Evolutionary conservation across 305 asterid species (phyloP).

Genomic region (Fraxinus baroniana): DNA sequence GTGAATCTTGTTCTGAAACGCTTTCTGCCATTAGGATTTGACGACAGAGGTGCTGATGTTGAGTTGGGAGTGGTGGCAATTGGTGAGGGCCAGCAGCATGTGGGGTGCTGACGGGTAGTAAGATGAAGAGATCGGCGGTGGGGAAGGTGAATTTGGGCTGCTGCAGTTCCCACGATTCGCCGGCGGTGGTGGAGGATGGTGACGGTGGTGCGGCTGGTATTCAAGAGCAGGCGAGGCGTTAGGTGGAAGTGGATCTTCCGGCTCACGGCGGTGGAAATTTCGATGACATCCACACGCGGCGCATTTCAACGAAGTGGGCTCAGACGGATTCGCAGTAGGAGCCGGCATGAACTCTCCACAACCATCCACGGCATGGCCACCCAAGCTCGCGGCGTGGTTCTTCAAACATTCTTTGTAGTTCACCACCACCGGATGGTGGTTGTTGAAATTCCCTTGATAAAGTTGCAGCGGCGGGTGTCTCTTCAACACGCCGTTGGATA

Average conservation of each 20-base stretch:
- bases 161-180: conserved; percentile 32
- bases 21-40: conserved; percentile 51
- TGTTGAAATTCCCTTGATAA: conserved; percentile 26
- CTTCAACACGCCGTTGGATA: conserved; percentile 78
- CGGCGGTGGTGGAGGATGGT: conserved; percentile 71
- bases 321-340: conserved; percentile 47
- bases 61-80: conserved; percentile 26
- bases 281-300: conserved; percentile 98
- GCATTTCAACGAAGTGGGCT: conserved; percentile 89
- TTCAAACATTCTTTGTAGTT: conserved; percentile 83
- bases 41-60: conserved; percentile 9
- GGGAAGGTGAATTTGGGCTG: conserved; percentile 77
- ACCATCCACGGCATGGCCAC: conserved; percentile 92
- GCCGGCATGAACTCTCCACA: conserved; percentile 95
- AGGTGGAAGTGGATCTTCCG: conserved; percentile 49
- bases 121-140: conserved; percentile 90
- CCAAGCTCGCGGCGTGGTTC: conserved; percentile 91
- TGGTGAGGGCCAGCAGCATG: conserved; percentile 63
- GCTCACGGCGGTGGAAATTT: conserved; percentile 94
- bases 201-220: conserved; percentile 90
- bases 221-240: conserved; percentile 48
- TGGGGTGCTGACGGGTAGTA: conserved; percentile 89
- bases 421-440: conserved; percentile 57
- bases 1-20: conserved; percentile 72
- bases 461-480: conserved; percentile 56